These are phyloP conservation scores for Stylonectria norvegica DNA, from an alignment of 2,329 filamentous ascomycete genomes.

Conservation along the genomic window DNA sequence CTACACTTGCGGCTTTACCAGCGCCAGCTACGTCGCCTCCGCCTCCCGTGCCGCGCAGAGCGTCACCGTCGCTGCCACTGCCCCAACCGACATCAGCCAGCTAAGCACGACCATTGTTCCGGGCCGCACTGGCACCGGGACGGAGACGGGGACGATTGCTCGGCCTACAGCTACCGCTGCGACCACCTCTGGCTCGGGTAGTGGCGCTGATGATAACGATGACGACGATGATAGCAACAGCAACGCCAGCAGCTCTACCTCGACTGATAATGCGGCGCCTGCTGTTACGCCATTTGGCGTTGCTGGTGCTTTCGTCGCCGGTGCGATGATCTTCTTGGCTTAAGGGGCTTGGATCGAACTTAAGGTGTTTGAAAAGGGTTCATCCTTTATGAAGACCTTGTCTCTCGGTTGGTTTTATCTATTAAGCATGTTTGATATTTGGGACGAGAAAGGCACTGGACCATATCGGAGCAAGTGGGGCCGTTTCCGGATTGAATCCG, in stretches of 20 bases:
- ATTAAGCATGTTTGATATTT: too few species aligned
- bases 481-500: too few species aligned
- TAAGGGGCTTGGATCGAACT: slow-evolving; percentile 11
- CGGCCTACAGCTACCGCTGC: slow-evolving; percentile 7
- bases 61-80: slow-evolving; percentile 31
- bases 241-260: slow-evolving; percentile 2
- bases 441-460: too few species aligned
- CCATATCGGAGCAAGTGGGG: too few species aligned
- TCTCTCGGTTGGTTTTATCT: too few species aligned
- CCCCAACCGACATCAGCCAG: slow-evolving; percentile 31
- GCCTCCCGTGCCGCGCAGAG: slow-evolving; percentile 25
- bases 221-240: slow-evolving; percentile 3
- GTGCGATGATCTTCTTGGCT: slow-evolving; percentile 18
- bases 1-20: slow-evolving; percentile 34
- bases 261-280: slow-evolving; percentile 14
- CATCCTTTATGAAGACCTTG: too few species aligned
- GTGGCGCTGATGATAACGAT: neutral
- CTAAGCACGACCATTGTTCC: slow-evolving; percentile 34
- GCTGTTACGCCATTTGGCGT: slow-evolving; percentile 16
- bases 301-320: slow-evolving; percentile 14
- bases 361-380: neutral
- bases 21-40: slow-evolving; percentile 28
- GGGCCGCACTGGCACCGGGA: slow-evolving; percentile 10
- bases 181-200: neutral
- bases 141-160: slow-evolving; percentile 4